Base-by-base conservation (phyloP, 306 rosid species). In the Trichosanthes truncata region DNA sequence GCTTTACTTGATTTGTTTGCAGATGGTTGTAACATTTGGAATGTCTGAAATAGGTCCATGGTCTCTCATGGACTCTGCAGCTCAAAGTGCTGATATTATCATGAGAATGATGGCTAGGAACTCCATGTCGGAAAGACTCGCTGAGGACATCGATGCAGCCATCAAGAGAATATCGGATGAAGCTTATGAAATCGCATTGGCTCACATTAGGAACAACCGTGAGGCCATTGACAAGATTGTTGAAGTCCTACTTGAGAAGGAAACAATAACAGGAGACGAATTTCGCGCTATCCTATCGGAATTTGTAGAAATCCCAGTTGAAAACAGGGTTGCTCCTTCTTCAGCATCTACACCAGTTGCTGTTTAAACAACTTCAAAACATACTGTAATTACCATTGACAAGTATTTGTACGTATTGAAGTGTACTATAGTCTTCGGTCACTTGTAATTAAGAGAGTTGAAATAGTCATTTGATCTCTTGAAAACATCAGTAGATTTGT, bases 31-130 rank as follows among this genome's bases (percentile, higher is more conserved):
- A 21, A 86, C 97, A 61, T 95, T 95, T 67, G 99, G 99, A 84
- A 95, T 95, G 99, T 95, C 97, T 6, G 97, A 95, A 18, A 92
- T 95, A 66, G 97, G 99, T 48, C 99, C 97, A 43, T 95, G 99
- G 99, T 95, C 99, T 13, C 88, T 95, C 33, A 91, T 93, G 99
- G 98, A 95, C 59, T 48, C 87, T 6, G 81, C 93, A 3, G 88
- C 91, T 69, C 97, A 92, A 85, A 90, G 94, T 61, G 93, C 81
- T 72, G 98, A 95, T 77, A 89, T 95, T 33, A 91, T 95, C 74
- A 92, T 95, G 98, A 87, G 98, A 84, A 95, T 92, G 98, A 95
- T 95, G 97, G 98, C 98, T 26, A 91, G 98, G 87, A 92, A 95
- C 84, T 95, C 97, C 10, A 95, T 95, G 98, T 95, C 97, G 1